These are phyloP conservation scores for Tuber melanosporum DNA, from an alignment of 495 filamentous ascomycete species.

Conservation along the genomic window DNA sequence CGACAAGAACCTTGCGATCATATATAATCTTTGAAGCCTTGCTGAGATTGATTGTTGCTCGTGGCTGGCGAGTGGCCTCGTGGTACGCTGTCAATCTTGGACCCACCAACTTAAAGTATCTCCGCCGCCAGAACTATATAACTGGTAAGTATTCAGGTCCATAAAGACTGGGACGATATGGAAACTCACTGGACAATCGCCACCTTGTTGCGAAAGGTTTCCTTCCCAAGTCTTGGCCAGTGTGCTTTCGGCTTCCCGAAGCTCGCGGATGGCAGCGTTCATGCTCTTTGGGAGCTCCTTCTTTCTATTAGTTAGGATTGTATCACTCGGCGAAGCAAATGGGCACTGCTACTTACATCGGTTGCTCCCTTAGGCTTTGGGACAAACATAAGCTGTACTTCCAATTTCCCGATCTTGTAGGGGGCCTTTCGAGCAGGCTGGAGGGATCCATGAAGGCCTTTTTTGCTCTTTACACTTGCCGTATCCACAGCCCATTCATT, in stretches of 20 bases:
- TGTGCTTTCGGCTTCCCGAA: slow-evolving; percentile 75
- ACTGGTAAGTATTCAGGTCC: slow-evolving; percentile 37
- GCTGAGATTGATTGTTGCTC: slow-evolving; percentile 90
- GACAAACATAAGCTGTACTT: slow-evolving; percentile 87
- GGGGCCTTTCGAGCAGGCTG: slow-evolving; percentile 64
- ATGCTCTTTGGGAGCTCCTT: slow-evolving; percentile 98
- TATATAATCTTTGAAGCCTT: slow-evolving; percentile 94
- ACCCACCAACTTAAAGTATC: slow-evolving; percentile 90
- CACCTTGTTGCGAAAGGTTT: slow-evolving; percentile 87
- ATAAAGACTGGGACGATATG: not conserved
- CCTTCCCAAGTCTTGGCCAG: slow-evolving; percentile 73
- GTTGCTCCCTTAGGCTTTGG: slow-evolving; percentile 81
- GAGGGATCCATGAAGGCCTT: slow-evolving; percentile 54
- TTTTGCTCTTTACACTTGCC: slow-evolving; percentile 84
- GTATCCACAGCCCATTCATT: slow-evolving; percentile 95
- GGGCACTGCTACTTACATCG: slow-evolving; percentile 50
- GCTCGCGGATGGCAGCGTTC: slow-evolving; percentile 84
- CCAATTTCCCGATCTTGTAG: slow-evolving; percentile 89
- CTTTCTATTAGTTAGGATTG: slow-evolving; percentile 35
- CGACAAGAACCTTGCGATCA: slow-evolving; percentile 72
- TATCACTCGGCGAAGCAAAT: not conserved
- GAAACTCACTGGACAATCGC: slow-evolving; percentile 86
- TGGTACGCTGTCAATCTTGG: slow-evolving; percentile 92
- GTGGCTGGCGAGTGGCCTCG: slow-evolving; percentile 87
- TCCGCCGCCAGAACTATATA: slow-evolving; percentile 83